These are phyloP conservation scores for Combretum micranthum DNA, from an alignment of 345 rosid species.

Conservation along the genomic window DNA sequence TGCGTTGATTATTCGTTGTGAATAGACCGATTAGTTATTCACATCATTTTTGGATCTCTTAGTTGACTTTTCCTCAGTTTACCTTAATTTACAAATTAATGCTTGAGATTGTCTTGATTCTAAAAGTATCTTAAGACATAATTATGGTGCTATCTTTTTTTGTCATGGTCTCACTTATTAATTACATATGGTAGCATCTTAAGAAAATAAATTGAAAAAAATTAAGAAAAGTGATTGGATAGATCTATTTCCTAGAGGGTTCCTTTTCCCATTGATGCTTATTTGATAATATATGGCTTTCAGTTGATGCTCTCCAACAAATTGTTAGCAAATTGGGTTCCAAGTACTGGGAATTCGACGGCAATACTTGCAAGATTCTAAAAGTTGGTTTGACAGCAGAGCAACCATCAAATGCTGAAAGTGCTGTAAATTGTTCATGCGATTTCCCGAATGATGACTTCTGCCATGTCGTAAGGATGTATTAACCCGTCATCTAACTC, in stretches of 20 bases:
- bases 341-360: constrained; percentile 39
- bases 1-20: too few relatives aligned
- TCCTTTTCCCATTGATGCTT: not conserved
- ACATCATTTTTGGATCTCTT: too few relatives aligned
- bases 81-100: too few relatives aligned
- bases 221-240: too few relatives aligned
- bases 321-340: constrained; percentile 42
- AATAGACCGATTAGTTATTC: too few relatives aligned
- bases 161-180: too few relatives aligned
- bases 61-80: too few relatives aligned
- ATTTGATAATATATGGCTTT: not conserved
- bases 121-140: too few relatives aligned
- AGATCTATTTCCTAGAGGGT: not conserved
- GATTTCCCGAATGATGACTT: constrained; percentile 17
- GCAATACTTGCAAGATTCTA: constrained; percentile 27
- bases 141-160: too few relatives aligned
- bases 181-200: too few relatives aligned
- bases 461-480: constrained; percentile 33
- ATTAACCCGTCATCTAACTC: constrained; percentile 8
- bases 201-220: too few relatives aligned
- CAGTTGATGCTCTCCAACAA: constrained; percentile 47
- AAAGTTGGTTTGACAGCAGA: constrained; percentile 13
- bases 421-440: constrained; percentile 28
- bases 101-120: too few relatives aligned
- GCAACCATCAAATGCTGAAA: constrained; percentile 10